Base-by-base conservation (phyloP, 2,329 filamentous ascomycete genomes). In the Aspergillus novofumigatus region DNA sequence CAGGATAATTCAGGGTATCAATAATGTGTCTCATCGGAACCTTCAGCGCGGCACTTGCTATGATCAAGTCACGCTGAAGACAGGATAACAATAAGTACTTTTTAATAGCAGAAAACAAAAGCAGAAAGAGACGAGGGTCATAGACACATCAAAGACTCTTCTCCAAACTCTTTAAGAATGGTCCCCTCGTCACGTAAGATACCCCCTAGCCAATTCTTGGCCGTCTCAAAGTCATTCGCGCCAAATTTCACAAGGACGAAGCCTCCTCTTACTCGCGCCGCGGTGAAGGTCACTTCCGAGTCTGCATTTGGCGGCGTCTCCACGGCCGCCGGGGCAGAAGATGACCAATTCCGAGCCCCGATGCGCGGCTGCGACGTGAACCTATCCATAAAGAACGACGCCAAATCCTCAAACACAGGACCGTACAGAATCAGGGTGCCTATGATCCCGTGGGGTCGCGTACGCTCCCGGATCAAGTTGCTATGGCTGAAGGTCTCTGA, bases 211-310 rank as follows among this genome's bases (percentile, higher is more conserved):
- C 92, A 97, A 49, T 83, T 77, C 63, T 90, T 85, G 3, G 88
- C 92, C 26, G 87, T 88, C 72, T 97, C 92, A 25, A 96, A 88
- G 48, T 87, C 88, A 54, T 81, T 82, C 1, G 92, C 90, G 1
- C 90, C 91, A 71, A 97, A 95, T 72, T 97, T 97, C 64, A 97
- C 88, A 26, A 97, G 82, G 3, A 94, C 88, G 68, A 93, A 96
- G 3, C 91, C 88, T 17, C 69, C 72, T 53, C 92, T 83, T 35
- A 95, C 86, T 26, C 82, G 83, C 14, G 92, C 90, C 11, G 89
- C 90, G 26, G 91, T 92, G 91, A 92, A 96, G 3, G 93, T 78
- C 3, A 96, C 73, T 17, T 83, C 83, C 51, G 65, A 62, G 38
- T 67, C 63, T 5, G 61, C 61, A 76, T 76, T 67, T 82, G 82